Conservation (phyloP, 2,329 filamentous ascomycete genomes). For the Fusarium irregulare region DNA sequence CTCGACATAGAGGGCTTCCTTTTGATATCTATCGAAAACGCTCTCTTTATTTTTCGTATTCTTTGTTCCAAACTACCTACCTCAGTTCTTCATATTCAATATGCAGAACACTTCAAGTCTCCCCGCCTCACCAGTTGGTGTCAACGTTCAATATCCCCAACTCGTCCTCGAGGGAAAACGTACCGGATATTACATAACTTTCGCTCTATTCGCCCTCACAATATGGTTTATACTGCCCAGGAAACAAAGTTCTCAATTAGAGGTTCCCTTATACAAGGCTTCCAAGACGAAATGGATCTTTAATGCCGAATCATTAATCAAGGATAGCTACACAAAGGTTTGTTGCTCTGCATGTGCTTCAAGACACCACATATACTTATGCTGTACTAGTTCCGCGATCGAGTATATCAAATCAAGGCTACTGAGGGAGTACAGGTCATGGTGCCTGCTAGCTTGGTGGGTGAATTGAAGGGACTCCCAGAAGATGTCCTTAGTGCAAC, state of each 20-base stretch:
- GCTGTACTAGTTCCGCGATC: constrained; percentile 57
- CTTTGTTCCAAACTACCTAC: constrained; percentile 4
- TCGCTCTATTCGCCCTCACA: constrained; percentile 52
- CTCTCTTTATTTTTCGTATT: constrained; percentile 3
- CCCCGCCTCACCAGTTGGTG: constrained; percentile 24
- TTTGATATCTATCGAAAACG: constrained; percentile 18
- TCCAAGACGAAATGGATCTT: constrained; percentile 64
- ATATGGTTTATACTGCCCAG: constrained; percentile 54
- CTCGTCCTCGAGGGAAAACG: constrained; percentile 46
- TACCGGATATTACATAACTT: constrained; percentile 56
- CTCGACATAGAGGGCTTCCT: background rate
- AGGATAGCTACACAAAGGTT: constrained; percentile 63
- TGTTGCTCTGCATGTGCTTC: background rate
- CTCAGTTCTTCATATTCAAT: constrained; percentile 1
- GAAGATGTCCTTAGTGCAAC: constrained; percentile 62
- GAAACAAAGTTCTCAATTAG: constrained; percentile 49
- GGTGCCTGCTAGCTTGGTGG: constrained; percentile 57
- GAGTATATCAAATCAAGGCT: constrained; percentile 63
- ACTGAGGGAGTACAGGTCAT: constrained; percentile 63
- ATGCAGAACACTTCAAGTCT: constrained; percentile 41
- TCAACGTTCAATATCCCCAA: constrained; percentile 40
- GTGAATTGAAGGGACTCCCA: constrained; percentile 60
- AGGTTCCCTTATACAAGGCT: constrained; percentile 61
- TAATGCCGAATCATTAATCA: constrained; percentile 59
- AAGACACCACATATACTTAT: constrained; percentile 30